Base-by-base conservation (phyloP, 2,329 filamentous ascomycete species). In the Xylaria sp. region DNA sequence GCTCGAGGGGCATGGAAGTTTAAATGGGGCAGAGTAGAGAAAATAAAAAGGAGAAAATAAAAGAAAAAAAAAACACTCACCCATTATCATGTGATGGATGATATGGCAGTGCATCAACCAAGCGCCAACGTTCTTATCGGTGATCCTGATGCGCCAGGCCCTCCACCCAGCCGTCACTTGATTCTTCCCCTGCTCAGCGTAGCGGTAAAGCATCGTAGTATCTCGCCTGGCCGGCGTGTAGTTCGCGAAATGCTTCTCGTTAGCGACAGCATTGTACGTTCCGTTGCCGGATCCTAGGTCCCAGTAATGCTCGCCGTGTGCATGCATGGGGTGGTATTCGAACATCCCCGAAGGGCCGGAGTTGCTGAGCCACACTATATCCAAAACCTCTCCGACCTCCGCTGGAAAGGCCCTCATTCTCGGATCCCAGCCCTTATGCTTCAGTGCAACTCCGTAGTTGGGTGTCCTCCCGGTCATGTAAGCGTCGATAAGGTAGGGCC, bases 51-150 rank as follows among this genome's bases (percentile, higher is more conserved):
- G n/a, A 48, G 14, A 48, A 57, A 45, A 11, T 19, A 6, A 24
- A 27, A 51, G 27, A 11, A 27, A 51, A 51, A 21, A 24, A 51
- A 4, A 24, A 14, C 14, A 14, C 82, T 79, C 78, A 72, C 84
- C 85, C 86, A 89, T 88, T 19, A 86, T 78, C 82, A 88, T 86
- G 74, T 90, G 88, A 62, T 85, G 83, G 58, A 86, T 70, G 17
- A 86, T 83, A 74, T 90, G 88, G 69, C 88, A 90, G 75, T 90
- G 88, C 69, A 89, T 79, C 85, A 89, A 86, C 86, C 86, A 90
- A 2, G 86, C 86, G 0, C 88, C 88, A 0, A 89, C 84, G 3
- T 86, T 79, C 1, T 80, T 75, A 42, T 79, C 72, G 0, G 75
- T 78, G 1, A 85, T 75, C 4, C 80, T 74, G 0, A 90, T 77